These are phyloP conservation scores for Mycena floridula DNA, from an alignment of 768 basidiomycete genomes.

Conservation along the genomic window DNA sequence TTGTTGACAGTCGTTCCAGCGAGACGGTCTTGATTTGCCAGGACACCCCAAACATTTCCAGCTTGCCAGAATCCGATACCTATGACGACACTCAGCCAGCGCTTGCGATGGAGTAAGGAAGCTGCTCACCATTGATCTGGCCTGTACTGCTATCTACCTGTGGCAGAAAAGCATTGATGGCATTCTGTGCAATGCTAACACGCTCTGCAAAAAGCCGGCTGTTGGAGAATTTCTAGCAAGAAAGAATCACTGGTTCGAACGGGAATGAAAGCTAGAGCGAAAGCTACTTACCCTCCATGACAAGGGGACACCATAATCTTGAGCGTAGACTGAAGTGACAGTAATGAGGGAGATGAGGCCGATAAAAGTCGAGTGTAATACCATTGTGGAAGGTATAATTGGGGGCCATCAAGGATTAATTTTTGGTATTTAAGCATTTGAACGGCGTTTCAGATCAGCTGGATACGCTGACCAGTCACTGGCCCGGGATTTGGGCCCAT, in stretches of 20 bases:
- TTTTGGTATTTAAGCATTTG: too few relatives aligned
- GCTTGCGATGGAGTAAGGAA: neutral
- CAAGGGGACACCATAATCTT: conserved; percentile 21
- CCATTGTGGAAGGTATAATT: too few relatives aligned
- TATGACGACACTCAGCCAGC: conserved; percentile 9
- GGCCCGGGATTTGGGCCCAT: too few relatives aligned
- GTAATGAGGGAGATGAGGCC: too few relatives aligned
- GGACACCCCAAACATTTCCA: conserved; percentile 44
- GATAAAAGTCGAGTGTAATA: too few relatives aligned
- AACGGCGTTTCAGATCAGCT: too few relatives aligned
- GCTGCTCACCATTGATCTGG: conserved; percentile 35
- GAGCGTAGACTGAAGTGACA: conserved; percentile 7
- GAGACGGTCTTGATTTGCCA: conserved; percentile 41
- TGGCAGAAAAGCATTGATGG: conserved; percentile 33
- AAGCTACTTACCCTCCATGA: conserved; percentile 27
- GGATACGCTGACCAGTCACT: too few relatives aligned
- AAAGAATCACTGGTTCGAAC: neutral
- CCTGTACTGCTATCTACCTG: conserved; percentile 29
- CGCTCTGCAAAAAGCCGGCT: conserved; percentile 29
- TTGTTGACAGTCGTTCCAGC: conserved; percentile 31
- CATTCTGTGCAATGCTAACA: conserved; percentile 34
- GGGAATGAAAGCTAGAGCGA: conserved; percentile 1
- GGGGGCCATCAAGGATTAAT: too few relatives aligned
- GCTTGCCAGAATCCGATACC: conserved; percentile 50
- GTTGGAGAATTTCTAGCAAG: conserved; percentile 34